Base-by-base conservation (phyloP, 163 green algal genomes). In the Botryococcus braunii region DNA sequence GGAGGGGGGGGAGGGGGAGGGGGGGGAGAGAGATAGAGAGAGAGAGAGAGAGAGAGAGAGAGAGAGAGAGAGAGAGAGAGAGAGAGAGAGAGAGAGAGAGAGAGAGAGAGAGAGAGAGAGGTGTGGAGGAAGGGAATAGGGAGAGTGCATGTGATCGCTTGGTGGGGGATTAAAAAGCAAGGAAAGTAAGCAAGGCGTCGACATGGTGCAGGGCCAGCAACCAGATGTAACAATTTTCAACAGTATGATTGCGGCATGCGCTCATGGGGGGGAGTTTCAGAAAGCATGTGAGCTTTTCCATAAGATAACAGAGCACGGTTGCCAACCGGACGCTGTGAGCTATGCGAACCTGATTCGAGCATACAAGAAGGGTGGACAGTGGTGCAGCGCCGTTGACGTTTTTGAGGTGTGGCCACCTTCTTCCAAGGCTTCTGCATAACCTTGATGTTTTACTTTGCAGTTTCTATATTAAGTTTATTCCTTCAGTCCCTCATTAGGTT, bases 221-320 rank as follows among this genome's bases (percentile, higher is more conserved):
- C 39, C 64, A 32, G 60, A 74, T 11, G 72, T 69, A 27, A 47
- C 63, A 9, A 74, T 71, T 6, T 70, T 69, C 39, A 82, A 82
- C 73, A 66, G 59, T 31, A 72, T 75, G 52, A 77, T 74, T 29
- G 62, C 62, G 9, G 69, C 74, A 46, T 73, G 67, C 40, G 70
- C 62, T 5, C 67, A 75, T 37, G 57, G 62, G 7, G 63, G 69
- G 9, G 55, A 75, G 62, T 66, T 71, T 35, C 36, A 25, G 13
- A 72, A 77, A 68, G 79, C 79, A 4, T 61, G 68, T 1, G 37
- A 60, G 23, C 66, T 73, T 52, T 86, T 82, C 40, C 62, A 74
- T 1, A 27, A 49, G 55, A 75, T 82, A 74, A 37, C 47, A 3
- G 57, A 47, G 29, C 48, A 69, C 13, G 64, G 62, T 17, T 71